Evolutionary conservation across 176 grass and related monocot species (phyloP).

Genomic region (Puya raimondii): DNA sequence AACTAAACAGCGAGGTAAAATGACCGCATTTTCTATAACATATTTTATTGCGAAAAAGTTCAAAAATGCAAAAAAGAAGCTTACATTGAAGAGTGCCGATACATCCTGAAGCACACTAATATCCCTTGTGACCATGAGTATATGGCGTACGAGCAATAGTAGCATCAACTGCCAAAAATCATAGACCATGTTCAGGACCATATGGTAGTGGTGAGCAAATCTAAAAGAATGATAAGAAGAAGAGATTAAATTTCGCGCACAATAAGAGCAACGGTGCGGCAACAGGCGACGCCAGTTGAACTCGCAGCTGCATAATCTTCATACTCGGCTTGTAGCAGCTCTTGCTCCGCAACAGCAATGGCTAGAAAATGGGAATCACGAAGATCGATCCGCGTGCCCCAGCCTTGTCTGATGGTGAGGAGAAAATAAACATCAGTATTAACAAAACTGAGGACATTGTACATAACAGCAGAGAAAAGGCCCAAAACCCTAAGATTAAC

Average conservation of each 20-base stretch:
- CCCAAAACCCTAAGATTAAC: conserved; percentile 8
- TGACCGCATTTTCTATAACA: not conserved
- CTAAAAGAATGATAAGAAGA: not conserved
- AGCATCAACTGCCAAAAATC: conserved; percentile 63
- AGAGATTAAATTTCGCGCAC: conserved; percentile 24
- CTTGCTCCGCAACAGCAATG: conserved; percentile 85
- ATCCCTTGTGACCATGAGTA: conserved; percentile 61
- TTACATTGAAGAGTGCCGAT: conserved; percentile 77
- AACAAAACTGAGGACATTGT: not conserved
- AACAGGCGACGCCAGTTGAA: conserved; percentile 56
- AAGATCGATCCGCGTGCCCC: conserved; percentile 57
- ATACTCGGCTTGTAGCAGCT: conserved; percentile 71
- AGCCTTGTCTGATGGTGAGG: conserved; percentile 48
- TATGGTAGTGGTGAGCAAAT: not conserved
- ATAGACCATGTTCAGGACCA: not conserved
- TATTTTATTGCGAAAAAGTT: not conserved
- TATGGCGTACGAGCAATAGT: conserved; percentile 75
- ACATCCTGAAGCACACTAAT: conserved; percentile 76
- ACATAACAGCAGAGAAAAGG: not conserved
- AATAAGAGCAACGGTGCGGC: conserved; percentile 63
- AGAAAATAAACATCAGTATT: not conserved
- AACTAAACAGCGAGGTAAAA: not conserved
- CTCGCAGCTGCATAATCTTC: conserved; percentile 55
- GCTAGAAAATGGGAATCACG: conserved; percentile 82
- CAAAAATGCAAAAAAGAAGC: conserved; percentile 4